phyloP scores from a whole-genome alignment of 805 yeast genomes.

The Candida ortonii region DNA sequence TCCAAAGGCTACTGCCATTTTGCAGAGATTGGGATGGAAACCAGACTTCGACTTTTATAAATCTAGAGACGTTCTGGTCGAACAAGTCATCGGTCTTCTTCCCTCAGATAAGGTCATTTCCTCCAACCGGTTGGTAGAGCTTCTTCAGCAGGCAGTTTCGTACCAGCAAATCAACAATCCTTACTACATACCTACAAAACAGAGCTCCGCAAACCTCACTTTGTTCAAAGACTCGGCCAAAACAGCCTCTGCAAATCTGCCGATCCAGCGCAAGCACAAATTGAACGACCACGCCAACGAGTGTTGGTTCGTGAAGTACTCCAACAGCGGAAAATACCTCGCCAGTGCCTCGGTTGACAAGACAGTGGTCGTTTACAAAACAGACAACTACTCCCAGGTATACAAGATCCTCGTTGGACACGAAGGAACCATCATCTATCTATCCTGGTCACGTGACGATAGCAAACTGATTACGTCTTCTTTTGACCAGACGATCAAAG shows the following conservation, averaged over 20 bases:
- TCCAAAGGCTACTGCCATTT: too few species aligned
- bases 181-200: constrained; percentile 20
- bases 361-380: constrained; percentile 63
- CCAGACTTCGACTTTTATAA: constrained; percentile 5
- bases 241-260: constrained; percentile 31
- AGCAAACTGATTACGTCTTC: constrained; percentile 65
- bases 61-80: constrained; percentile 41
- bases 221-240: constrained; percentile 17
- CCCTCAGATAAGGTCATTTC: constrained; percentile 44
- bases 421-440: constrained; percentile 55
- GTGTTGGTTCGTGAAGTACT: constrained; percentile 80
- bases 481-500: constrained; percentile 62
- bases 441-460: constrained; percentile 78
- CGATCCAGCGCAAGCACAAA: constrained; percentile 45
- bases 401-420: constrained; percentile 42
- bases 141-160: constrained; percentile 49
- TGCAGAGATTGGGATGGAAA: constrained; percentile 22
- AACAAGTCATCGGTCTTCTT: constrained; percentile 43
- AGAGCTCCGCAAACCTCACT: constrained; percentile 16
- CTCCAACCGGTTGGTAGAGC: constrained; percentile 50
- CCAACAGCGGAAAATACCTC: constrained; percentile 70
- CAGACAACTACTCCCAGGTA: constrained; percentile 41
- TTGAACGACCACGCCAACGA: constrained; percentile 61
- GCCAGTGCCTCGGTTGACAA: constrained; percentile 79
- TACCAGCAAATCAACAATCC: constrained; percentile 39